phyloP scores from a whole-genome alignment of 192 early-diverging fungal genomes.

The Entomortierella lignicola region DNA sequence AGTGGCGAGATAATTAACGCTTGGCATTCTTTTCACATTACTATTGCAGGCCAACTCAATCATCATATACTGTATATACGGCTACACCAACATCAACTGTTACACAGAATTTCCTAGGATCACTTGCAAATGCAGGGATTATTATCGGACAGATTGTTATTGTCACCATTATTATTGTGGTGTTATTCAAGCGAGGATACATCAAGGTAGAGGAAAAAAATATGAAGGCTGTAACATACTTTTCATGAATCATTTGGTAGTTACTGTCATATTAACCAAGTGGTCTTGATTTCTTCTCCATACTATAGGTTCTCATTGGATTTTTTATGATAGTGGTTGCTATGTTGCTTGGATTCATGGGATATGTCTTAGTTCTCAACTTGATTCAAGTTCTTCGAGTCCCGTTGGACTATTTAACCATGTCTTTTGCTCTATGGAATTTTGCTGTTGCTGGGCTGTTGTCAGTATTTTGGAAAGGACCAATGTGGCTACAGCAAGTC shows the following conservation, averaged over 20 bases:
- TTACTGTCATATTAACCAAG: no score
- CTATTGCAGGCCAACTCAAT: slow-evolving; percentile 49
- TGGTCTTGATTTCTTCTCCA: no score
- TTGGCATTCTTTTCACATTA: background rate
- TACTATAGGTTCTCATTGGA: slow-evolving; percentile 70
- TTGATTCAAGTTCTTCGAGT: slow-evolving; percentile 65
- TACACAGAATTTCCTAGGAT: slow-evolving; percentile 43
- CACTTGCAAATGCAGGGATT: slow-evolving; percentile 69
- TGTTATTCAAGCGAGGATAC: slow-evolving; percentile 79
- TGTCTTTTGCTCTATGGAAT: slow-evolving; percentile 85
- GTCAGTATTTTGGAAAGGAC: slow-evolving; percentile 87
- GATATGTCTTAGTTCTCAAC: slow-evolving; percentile 67
- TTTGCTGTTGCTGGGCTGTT: slow-evolving; percentile 76
- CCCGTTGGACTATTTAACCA: slow-evolving; percentile 79
- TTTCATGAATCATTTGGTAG: no score
- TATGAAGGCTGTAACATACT: background rate
- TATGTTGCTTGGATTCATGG: slow-evolving; percentile 80
- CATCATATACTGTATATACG: slow-evolving; percentile 39
- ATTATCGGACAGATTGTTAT: slow-evolving; percentile 84
- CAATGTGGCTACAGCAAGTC: slow-evolving; percentile 77
- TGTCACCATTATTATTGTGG: slow-evolving; percentile 81
- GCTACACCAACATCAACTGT: slow-evolving; percentile 34
- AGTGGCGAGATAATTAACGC: no score
- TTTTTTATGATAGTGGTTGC: slow-evolving; percentile 82
- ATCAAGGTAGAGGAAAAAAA: slow-evolving; percentile 69